Base-by-base conservation (phyloP, 179 eudicot genomes). In the Amaranthus tricolor region DNA sequence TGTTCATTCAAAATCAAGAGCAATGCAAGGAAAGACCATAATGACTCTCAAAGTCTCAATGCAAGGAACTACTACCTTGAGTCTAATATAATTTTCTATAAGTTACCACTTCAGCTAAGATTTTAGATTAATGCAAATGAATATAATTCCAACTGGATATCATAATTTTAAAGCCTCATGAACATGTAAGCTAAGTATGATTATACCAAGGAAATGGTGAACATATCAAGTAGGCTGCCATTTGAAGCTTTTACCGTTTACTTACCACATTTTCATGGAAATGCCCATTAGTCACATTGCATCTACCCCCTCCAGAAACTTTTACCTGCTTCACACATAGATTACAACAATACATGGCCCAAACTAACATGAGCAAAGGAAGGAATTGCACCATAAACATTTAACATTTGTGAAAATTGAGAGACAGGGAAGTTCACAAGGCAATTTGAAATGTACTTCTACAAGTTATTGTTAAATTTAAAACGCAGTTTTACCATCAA, bases 291-390 rank as follows among this genome's bases (percentile, higher is more conserved):
- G 97, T 92, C 71, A 93, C 93, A 79, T 91, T 93, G 84, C 98
- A 93, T 72, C 98, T 87, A 45, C 98, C 97, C 66, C 97, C 98
- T 69, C 98, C 97, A 77, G 98, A 93, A 56, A 93, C 75, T 79
- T 89, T 93, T 60, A 93, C 98, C 98, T 91, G 75, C 54, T 77
- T 56, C 72, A 63, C 43, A 40, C 55, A 21, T 55, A 55, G 57
- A 53, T 52, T 45, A 62, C 48, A 61, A 24, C 31, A 24, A 52
- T 43, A 11, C 59, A 43, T 58, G 11, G 6, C 16, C 60, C 15
- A 12, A 49, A 66, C n/a, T 31, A 2, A 44, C 17, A 75, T 64
- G 45, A 44, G 55, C 62, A 62, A 13, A 48, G 47, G 60, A 40
- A 55, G 43, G 60, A 60, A 11, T 54, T 68, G 54, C 6, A 24